Evolutionary conservation across 129 eudicot species (phyloP), one percentile per base, ranked within the genome.

Genomic region (Centaurea solstitialis): DNA sequence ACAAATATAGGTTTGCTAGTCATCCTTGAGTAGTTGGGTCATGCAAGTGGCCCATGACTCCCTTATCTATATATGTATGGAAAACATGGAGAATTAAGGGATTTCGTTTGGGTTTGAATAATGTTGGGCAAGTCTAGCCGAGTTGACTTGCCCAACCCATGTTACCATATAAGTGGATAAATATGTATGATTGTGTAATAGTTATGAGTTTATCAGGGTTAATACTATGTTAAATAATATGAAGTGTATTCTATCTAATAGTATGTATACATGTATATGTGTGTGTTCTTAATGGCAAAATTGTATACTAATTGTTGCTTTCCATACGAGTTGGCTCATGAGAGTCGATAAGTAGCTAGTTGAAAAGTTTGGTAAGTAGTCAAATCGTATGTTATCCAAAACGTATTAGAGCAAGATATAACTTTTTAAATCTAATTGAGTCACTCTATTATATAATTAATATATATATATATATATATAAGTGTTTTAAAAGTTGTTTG

Each of bases 51-150:
- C n/a, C 17, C 7, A 0, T 39, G 18, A 22, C 13, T 22, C 28
- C 13, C 4, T 17, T 17, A 50, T 50, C 62, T 45, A 72, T 72
- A 39, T 39, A 39, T 1, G 28, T 64, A 22, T 21, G 23, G 13
- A 20, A 20, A 72, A 17, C 22, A 72, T 72, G 28, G 15, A 38
- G 24, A 21, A 18, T 20, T 47, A 47, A 47, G 62, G 59, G 59
- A 38, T 40, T 9, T 22, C 47, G 62, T 33, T 72, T 15, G 18
- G 62, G 62, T 28, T 72, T 72, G 65, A 73, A 73, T 73, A 73
- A 73, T 22, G 20, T 24, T 9, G 38, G 77, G 47, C 30, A 39
- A 73, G 77, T 43, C 37, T 73, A 15, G 65, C 23, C 17, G n/a
- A 10, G 40, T 12, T 10, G 39, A 43, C 65, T 73, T 64, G 45